Evolutionary conservation across 805 yeast genomes (phyloP).

Genomic region (Ogataea nitratoaversa): DNA sequence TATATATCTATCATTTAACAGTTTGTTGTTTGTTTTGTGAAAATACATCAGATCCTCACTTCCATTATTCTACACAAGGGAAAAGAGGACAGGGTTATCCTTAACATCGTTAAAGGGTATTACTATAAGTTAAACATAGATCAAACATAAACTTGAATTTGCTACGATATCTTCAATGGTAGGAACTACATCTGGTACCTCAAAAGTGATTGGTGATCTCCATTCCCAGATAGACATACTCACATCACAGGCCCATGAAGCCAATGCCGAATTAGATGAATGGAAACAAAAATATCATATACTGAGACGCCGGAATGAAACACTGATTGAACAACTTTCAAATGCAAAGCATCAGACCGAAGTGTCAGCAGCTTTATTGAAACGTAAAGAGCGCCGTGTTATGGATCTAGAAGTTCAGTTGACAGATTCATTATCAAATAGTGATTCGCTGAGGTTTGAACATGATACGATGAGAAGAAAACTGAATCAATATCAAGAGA

Average conservation of each 20-base stretch:
- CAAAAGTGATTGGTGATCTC: conserved; percentile 30
- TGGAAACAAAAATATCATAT: conserved; percentile 47
- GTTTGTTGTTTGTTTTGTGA: too few species aligned
- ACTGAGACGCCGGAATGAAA: conserved; percentile 46
- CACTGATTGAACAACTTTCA: conserved; percentile 58
- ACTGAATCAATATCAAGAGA: conserved; percentile 43
- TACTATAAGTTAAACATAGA: too few species aligned
- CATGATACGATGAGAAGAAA: conserved; percentile 47
- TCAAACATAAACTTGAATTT: too few species aligned
- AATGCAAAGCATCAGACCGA: conserved; percentile 76
- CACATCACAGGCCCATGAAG: conserved; percentile 17
- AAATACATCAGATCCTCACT: too few species aligned
- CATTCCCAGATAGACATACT: conserved; percentile 30
- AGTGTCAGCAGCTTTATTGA: conserved; percentile 61
- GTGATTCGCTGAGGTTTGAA: conserved; percentile 47
- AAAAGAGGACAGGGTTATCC: too few species aligned
- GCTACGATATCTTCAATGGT: neutral
- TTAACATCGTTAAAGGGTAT: too few species aligned
- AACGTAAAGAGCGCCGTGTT: conserved; percentile 66
- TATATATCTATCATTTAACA: too few species aligned
- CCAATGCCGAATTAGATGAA: conserved; percentile 35
- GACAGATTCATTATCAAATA: conserved; percentile 41
- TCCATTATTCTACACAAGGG: too few species aligned
- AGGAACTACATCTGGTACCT: conserved; percentile 17
- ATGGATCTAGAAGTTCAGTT: conserved; percentile 59